A percentile compares a stretch with the other conserved stretches of the same genome.
Evolutionary conservation across 2,329 filamentous ascomycete species (phyloP).

Genomic region (Metarhizium brunneum): DNA sequence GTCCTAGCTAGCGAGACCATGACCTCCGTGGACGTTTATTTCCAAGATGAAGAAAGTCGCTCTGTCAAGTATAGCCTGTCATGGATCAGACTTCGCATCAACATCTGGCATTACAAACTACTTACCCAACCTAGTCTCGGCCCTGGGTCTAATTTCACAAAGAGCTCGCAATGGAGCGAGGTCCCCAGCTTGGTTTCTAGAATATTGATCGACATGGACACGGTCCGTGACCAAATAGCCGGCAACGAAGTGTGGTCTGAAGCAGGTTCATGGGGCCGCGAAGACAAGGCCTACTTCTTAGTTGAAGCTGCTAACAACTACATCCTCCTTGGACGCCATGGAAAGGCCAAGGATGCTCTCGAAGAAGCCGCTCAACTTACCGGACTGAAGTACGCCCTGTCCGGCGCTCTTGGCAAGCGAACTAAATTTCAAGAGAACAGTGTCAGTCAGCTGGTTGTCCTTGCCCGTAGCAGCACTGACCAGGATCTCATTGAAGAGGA

Average conservation of each 20-base stretch:
- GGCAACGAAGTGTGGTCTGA: slow-evolving; percentile 27
- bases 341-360: slow-evolving; percentile 63
- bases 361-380: slow-evolving; percentile 55
- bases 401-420: slow-evolving; percentile 76
- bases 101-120: slow-evolving; percentile 59
- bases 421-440: slow-evolving; percentile 73
- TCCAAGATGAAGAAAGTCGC: slow-evolving; percentile 25
- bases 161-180: slow-evolving; percentile 49
- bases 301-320: slow-evolving; percentile 77
- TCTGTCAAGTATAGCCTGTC: slow-evolving; percentile 37
- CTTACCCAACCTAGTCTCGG: slow-evolving; percentile 47
- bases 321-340: slow-evolving; percentile 74
- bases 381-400: slow-evolving; percentile 73
- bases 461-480: slow-evolving; percentile 62
- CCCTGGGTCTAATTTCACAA: slow-evolving; percentile 44
- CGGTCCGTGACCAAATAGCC: slow-evolving; percentile 30
- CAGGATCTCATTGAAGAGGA: neutral
- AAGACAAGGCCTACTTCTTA: slow-evolving; percentile 59
- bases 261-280: slow-evolving; percentile 27
- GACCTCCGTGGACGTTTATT: slow-evolving; percentile 17
- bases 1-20: slow-evolving; percentile 12
- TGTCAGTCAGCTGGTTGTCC: slow-evolving; percentile 80
- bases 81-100: slow-evolving; percentile 62
- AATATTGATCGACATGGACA: slow-evolving; percentile 33
- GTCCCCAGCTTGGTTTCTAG: slow-evolving; percentile 44